These are phyloP conservation scores for Vicia villosa DNA, from an alignment of 306 rosid genomes.

Conservation along the genomic window DNA sequence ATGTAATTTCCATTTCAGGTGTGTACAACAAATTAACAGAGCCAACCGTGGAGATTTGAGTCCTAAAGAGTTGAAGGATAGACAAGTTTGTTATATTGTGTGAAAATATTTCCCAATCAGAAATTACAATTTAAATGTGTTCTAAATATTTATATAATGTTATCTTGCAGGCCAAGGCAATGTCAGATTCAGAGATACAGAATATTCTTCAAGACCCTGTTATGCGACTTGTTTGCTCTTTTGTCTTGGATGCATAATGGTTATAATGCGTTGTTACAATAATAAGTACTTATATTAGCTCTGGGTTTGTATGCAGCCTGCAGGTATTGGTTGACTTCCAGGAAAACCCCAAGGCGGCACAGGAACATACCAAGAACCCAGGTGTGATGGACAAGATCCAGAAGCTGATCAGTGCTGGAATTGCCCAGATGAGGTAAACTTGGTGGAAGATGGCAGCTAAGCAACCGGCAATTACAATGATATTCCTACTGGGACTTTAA, in stretches of 20 bases:
- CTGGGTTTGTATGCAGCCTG: constrained; percentile 41
- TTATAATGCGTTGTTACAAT: not conserved
- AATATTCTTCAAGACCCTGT: constrained; percentile 93
- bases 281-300: constrained; percentile 7
- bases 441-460: constrained; percentile 23
- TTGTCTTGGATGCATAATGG: not conserved
- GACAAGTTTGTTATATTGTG: too few species aligned
- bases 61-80: too few species aligned
- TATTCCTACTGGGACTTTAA: constrained; percentile 35
- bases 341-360: constrained; percentile 95
- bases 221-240: constrained; percentile 80
- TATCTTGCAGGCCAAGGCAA: constrained; percentile 75
- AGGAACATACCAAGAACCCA: constrained; percentile 91
- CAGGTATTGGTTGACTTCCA: constrained; percentile 93
- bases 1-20: too few species aligned
- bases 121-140: not conserved
- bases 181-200: constrained; percentile 98
- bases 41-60: too few species aligned
- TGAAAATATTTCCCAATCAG: too few species aligned
- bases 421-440: constrained; percentile 74
- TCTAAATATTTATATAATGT: not conserved
- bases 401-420: constrained; percentile 91
- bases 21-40: too few species aligned
- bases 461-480: constrained; percentile 13
- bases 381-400: constrained; percentile 96